Conservation (phyloP, 139 green algal genomes). For the Chlorella sp. region DNA sequence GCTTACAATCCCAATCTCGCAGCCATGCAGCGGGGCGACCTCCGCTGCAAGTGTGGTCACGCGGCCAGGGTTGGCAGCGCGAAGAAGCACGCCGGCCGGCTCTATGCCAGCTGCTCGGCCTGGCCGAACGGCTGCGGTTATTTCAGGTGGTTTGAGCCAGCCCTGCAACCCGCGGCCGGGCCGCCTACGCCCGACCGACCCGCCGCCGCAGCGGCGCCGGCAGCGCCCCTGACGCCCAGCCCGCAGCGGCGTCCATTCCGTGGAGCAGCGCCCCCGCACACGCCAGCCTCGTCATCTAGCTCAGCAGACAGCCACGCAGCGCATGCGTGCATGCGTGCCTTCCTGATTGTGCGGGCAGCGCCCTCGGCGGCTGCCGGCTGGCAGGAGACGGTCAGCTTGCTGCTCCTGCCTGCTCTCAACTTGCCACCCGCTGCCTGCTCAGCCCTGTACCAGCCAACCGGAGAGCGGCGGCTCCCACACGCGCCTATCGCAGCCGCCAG, state of each 20-base stretch:
- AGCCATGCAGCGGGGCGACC: too few relatives aligned
- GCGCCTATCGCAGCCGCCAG: conserved; percentile 1
- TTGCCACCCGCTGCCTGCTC: not conserved
- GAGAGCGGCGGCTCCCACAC: not conserved
- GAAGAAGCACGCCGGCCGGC: too few relatives aligned
- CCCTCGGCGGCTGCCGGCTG: not conserved
- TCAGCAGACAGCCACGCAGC: not conserved
- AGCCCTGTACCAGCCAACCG: not conserved
- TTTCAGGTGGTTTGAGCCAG: too few relatives aligned
- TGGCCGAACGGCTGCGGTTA: too few relatives aligned
- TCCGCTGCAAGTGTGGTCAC: too few relatives aligned
- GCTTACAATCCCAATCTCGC: too few relatives aligned
- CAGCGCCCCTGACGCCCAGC: too few relatives aligned
- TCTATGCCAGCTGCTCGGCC: too few relatives aligned
- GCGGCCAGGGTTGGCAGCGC: too few relatives aligned
- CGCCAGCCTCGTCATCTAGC: not conserved
- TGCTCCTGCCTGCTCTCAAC: conserved; percentile 17
- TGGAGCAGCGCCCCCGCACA: not conserved
- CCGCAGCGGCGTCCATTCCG: not conserved
- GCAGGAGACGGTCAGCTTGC: not conserved
- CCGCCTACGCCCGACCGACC: not conserved
- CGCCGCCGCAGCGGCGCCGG: too few relatives aligned
- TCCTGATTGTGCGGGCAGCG: not conserved
- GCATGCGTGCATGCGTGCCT: not conserved
- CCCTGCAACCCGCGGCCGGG: not conserved